Percentiles rank a stretch among this genome's conserved stretches.
phyloP scores from a whole-genome alignment of 352 stramenopile genomes.

The Plasmopara viticola region DNA sequence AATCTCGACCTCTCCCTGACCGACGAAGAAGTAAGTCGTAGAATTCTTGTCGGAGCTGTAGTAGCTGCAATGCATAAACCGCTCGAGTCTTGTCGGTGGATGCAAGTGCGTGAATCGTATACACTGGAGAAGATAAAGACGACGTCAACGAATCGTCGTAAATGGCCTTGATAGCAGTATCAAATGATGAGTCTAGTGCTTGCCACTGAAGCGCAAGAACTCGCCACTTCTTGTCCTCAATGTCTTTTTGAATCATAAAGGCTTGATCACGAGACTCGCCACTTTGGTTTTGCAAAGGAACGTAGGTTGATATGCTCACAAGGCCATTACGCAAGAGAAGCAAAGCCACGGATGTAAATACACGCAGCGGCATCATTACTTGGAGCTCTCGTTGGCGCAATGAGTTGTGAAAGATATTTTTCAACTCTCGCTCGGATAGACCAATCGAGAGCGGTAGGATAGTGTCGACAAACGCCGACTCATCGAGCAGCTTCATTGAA shows the following conservation, averaged over 20 bases:
- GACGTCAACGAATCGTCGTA: slow-evolving; percentile 14
- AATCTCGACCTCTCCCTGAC: slow-evolving; percentile 13
- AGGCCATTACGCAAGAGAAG: slow-evolving; percentile 51
- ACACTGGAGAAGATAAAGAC: not conserved
- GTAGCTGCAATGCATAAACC: slow-evolving; percentile 25
- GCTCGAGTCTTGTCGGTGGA: slow-evolving; percentile 11
- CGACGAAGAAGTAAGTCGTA: slow-evolving; percentile 43
- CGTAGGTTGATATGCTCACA: slow-evolving; percentile 51
- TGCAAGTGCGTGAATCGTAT: not conserved
- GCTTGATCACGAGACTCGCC: slow-evolving; percentile 9
- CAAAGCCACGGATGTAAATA: slow-evolving; percentile 61
- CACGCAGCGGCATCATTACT: slow-evolving; percentile 45
- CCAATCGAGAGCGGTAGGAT: slow-evolving; percentile 41
- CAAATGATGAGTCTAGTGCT: slow-evolving; percentile 40
- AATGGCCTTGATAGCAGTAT: slow-evolving; percentile 42
- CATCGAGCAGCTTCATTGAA: slow-evolving; percentile 31
- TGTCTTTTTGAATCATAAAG: slow-evolving; percentile 22
- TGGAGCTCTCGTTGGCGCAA: slow-evolving; percentile 49
- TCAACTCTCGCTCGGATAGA: slow-evolving; percentile 41
- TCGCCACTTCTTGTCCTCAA: slow-evolving; percentile 40
- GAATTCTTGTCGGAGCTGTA: slow-evolving; percentile 50
- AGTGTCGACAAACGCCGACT: slow-evolving; percentile 38
- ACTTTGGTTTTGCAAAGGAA: slow-evolving; percentile 21
- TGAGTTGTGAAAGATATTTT: slow-evolving; percentile 64
- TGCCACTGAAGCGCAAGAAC: slow-evolving; percentile 52